These are phyloP conservation scores for Chaetomium globosum DNA, from an alignment of 2,329 filamentous ascomycete species.

Conservation along the genomic window DNA sequence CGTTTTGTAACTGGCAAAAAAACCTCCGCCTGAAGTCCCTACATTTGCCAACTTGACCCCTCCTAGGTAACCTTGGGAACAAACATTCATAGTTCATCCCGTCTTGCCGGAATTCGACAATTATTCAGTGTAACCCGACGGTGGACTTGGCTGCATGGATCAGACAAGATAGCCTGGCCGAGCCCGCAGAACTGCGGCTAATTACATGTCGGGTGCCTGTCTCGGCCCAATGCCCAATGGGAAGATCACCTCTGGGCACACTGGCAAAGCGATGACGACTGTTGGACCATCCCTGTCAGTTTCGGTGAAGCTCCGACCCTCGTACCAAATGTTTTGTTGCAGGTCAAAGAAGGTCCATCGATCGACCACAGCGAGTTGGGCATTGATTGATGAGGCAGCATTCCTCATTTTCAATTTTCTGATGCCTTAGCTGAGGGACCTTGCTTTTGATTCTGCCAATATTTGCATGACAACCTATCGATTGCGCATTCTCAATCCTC, in stretches of 20 bases:
- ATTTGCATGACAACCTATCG: background rate
- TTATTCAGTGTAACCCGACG: background rate
- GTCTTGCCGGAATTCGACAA: background rate
- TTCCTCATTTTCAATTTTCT: background rate
- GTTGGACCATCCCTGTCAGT: constrained; percentile 26
- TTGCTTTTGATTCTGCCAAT: background rate
- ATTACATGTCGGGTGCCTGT: constrained; percentile 12
- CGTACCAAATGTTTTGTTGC: constrained; percentile 11
- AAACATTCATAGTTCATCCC: background rate
- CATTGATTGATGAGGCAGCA: background rate
- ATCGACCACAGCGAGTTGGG: background rate
- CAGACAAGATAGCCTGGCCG: background rate
- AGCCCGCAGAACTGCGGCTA: constrained; percentile 10
- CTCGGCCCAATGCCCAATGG: constrained; percentile 27
- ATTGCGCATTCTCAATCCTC: background rate
- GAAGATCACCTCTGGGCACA: constrained; percentile 16
- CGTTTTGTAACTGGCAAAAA: too few relatives aligned
- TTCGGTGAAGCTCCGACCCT: constrained; percentile 31
- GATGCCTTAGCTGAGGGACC: background rate
- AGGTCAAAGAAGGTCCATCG: background rate
- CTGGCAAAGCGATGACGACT: constrained; percentile 22
- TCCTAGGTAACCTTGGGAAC: background rate
- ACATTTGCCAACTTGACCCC: too few relatives aligned
- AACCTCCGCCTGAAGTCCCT: too few relatives aligned
- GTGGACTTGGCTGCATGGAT: background rate